Conservation (phyloP, 257 asterid genomes). For the Mentha longifolia region DNA sequence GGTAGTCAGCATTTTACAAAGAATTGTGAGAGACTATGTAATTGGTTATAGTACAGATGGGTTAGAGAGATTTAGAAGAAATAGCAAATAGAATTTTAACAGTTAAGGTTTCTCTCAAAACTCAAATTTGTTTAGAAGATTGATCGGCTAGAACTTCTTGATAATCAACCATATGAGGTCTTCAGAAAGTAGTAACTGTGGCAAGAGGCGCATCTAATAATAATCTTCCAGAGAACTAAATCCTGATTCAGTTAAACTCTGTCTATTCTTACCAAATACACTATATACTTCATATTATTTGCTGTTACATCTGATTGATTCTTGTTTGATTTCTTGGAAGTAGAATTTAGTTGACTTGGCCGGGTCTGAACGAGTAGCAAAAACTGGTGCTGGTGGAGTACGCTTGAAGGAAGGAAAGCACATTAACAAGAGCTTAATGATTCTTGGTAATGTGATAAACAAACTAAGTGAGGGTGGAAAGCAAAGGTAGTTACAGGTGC, state of each 20-base stretch:
- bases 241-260: not conserved
- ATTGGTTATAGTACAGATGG: not conserved
- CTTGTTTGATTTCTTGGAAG: constrained; percentile 33
- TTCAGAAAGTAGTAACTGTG: not conserved
- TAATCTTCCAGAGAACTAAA: not conserved
- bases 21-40: not conserved
- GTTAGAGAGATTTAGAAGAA: not conserved
- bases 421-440: constrained; percentile 97
- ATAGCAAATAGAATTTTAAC: too few relatives aligned
- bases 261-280: not conserved
- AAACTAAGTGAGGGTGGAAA: constrained; percentile 94
- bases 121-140: not conserved
- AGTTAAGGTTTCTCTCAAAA: not conserved
- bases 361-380: constrained; percentile 96
- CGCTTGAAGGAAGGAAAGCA: constrained; percentile 98
- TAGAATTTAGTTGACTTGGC: constrained; percentile 97
- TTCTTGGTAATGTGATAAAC: constrained; percentile 97
- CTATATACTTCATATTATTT: not conserved
- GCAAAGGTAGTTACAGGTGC: constrained; percentile 64
- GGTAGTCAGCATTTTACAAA: not conserved
- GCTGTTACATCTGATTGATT: constrained; percentile 5
- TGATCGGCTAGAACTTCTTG: not conserved
- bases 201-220: not conserved
- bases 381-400: constrained; percentile 98
- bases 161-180: not conserved